phyloP scores from a whole-genome alignment of 495 filamentous ascomycete species.

The Cercophora newfieldiana region DNA sequence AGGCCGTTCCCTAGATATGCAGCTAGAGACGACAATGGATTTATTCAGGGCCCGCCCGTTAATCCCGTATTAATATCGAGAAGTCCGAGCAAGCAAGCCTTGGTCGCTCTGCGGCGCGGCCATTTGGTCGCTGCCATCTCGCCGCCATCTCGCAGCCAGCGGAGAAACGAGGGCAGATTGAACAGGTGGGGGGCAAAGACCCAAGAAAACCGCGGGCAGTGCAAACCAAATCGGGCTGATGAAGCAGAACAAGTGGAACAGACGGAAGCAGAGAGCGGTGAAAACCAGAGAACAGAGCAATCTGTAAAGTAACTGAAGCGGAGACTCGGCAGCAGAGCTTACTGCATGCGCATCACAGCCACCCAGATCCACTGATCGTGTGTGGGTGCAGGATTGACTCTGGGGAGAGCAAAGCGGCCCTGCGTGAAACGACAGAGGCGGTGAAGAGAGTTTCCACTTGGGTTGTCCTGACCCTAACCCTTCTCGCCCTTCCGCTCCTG shows the following conservation, averaged over 20 bases:
- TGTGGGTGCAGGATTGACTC: conserved; percentile 12
- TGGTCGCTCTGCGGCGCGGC: not conserved
- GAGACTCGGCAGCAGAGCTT: not conserved
- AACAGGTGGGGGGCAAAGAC: not conserved
- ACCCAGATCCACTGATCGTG: conserved; percentile 2
- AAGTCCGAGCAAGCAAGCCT: not conserved
- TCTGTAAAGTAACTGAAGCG: not conserved
- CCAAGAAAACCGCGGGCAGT: not conserved
- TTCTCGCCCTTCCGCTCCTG: no score
- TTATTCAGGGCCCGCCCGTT: no score
- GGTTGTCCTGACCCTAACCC: no score
- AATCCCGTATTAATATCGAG: no score
- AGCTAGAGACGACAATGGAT: no score
- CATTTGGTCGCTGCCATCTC: not conserved
- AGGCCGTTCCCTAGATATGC: not conserved
- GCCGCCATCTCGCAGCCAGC: not conserved
- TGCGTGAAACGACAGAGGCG: not conserved
- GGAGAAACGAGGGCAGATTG: not conserved
- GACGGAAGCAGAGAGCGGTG: not conserved
- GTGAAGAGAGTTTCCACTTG: not conserved
- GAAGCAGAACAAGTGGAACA: not conserved
- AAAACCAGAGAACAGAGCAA: not conserved
- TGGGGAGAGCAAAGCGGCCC: not conserved
- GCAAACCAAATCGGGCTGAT: not conserved
- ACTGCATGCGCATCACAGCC: not conserved